Evolutionary conservation across 2,329 filamentous ascomycete species (phyloP).

Genomic region (Stagonosporopsis chrysanthemi): DNA sequence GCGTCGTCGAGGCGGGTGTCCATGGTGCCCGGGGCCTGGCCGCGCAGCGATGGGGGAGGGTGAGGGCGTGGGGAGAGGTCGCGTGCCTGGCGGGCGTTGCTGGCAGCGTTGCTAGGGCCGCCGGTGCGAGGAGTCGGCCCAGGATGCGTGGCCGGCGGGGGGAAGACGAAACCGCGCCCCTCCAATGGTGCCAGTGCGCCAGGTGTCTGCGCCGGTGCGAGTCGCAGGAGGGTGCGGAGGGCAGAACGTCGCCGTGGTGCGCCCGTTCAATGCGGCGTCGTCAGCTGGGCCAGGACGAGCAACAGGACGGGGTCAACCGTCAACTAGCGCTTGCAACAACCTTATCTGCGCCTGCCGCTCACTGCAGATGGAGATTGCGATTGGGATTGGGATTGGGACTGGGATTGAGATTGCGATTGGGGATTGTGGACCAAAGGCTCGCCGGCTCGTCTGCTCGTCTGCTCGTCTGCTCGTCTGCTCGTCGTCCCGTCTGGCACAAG

Average conservation of each 20-base stretch:
- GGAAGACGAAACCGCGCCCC: slow-evolving; percentile 5
- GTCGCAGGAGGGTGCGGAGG: not conserved
- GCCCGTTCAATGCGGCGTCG: slow-evolving; percentile 1
- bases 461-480: too few relatives aligned
- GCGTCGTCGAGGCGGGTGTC: slow-evolving; percentile 34
- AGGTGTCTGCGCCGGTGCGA: not conserved
- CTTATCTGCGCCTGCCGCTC: slow-evolving; percentile 6
- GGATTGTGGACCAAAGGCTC: too few relatives aligned
- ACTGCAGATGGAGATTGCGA: too few relatives aligned
- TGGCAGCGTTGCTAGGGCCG: slow-evolving; percentile 8
- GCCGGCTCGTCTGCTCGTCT: not conserved
- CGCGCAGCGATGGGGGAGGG: slow-evolving; percentile 11
- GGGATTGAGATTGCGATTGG: too few relatives aligned
- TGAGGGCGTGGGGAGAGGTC: slow-evolving; percentile 4
- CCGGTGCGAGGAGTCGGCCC: not conserved
- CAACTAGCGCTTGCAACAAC: slow-evolving; percentile 2
- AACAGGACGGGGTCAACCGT: too few relatives aligned
- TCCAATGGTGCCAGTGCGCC: not conserved
- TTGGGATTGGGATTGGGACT: too few relatives aligned
- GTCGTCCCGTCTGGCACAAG: too few relatives aligned
- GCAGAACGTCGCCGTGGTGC: not conserved
- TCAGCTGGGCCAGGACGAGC: not conserved
- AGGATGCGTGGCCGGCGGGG: not conserved
- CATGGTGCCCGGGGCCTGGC: slow-evolving; percentile 29
- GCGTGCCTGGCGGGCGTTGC: slow-evolving; percentile 15